Base-by-base conservation (phyloP, 2,329 filamentous ascomycete genomes). In the Aureobasidium sp. region DNA sequence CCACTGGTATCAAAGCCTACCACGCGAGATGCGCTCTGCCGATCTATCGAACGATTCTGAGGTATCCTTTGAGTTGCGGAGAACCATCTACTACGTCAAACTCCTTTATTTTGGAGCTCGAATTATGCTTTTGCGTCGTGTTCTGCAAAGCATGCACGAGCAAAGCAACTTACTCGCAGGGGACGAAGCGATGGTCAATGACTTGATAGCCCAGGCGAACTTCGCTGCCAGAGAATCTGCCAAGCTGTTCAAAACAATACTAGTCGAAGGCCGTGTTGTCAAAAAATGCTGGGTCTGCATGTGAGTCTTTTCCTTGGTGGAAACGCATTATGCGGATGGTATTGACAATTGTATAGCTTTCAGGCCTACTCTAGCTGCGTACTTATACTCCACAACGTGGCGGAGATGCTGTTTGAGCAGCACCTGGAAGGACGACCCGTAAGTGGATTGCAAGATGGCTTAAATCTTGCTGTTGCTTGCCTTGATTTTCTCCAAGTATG, bases 271-370 rank as follows among this genome's bases (percentile, higher is more conserved):
- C 6, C 45, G 53, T 17, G 47, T 63, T 11, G 12, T 63, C n/a
- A n/a, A 51, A 29, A 42, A 37, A 49, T 63, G 61, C 29, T 63
- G 61, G 61, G 34, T 63, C 5, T 56, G 52, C 61, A 63, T 63
- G 61, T 63, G 6, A 63, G 61, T 58, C 25, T n/a, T 1, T 1
- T 9, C 3, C 3, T 22, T 22, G 7, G 22, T 5, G 25, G 11
- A 11, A 34, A 5, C 42, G 14, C 14, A 2, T 22, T 41, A 7
- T 34, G 17, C 22, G 29, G 15, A 11, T 34, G 12, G 15, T 49
- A 22, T 52, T 57, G 52, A 51, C 45, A 49, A 5, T 11, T 12
- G 34, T 3, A 25, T 5, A 62, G 61, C 27, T 63, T 63, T 22
- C 61, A 63, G 52, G 44, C 61, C 12, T 58, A 63, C 14, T 58